Conservation (phyloP, 1,284 basidiomycete genomes). For the Moniliella sp. region DNA sequence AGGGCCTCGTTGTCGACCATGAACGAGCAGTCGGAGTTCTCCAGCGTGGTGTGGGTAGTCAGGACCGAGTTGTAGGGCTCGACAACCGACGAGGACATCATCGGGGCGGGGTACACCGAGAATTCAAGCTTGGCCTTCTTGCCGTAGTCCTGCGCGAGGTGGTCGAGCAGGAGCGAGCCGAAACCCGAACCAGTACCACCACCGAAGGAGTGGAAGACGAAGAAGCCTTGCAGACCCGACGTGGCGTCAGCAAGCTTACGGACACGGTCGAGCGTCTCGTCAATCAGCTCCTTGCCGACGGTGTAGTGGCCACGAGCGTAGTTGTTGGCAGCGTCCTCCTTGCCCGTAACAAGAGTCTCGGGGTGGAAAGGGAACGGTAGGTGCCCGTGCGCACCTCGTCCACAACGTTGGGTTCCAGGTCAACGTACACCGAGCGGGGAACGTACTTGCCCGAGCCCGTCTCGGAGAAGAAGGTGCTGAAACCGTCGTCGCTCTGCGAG, state of each 20-base stretch:
- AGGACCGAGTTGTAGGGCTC: slow-evolving; percentile 98
- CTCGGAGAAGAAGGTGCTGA: slow-evolving; percentile 57
- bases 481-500: slow-evolving; percentile 61
- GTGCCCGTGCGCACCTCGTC: slow-evolving; percentile 87
- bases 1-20: slow-evolving; percentile 41
- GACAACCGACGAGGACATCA: slow-evolving; percentile 70
- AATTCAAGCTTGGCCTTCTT: slow-evolving; percentile 99
- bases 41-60: slow-evolving; percentile 94
- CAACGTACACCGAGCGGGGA: slow-evolving; percentile 82
- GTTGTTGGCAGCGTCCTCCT: slow-evolving; percentile 98
- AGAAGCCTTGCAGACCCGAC: slow-evolving; percentile 94
- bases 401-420: slow-evolving; percentile 83
- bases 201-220: slow-evolving; percentile 98
- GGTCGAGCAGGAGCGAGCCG: slow-evolving; percentile 84
- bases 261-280: slow-evolving; percentile 77
- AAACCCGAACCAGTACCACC: slow-evolving; percentile 98
- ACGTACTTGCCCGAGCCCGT: slow-evolving; percentile 50
- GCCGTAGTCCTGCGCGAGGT: slow-evolving; percentile 87
- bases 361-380: slow-evolving; percentile 94
- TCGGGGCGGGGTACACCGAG: slow-evolving; percentile 61
- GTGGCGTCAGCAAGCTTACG: slow-evolving; percentile 92
- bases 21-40: slow-evolving; percentile 86
- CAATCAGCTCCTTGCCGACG: slow-evolving; percentile 63
- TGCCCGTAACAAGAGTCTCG: slow-evolving; percentile 92
- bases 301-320: slow-evolving; percentile 64